Evolutionary conservation across 2,329 filamentous ascomycete species (phyloP), one percentile per base, ranked within the genome.

Genomic region (Xylariaceae sp.): DNA sequence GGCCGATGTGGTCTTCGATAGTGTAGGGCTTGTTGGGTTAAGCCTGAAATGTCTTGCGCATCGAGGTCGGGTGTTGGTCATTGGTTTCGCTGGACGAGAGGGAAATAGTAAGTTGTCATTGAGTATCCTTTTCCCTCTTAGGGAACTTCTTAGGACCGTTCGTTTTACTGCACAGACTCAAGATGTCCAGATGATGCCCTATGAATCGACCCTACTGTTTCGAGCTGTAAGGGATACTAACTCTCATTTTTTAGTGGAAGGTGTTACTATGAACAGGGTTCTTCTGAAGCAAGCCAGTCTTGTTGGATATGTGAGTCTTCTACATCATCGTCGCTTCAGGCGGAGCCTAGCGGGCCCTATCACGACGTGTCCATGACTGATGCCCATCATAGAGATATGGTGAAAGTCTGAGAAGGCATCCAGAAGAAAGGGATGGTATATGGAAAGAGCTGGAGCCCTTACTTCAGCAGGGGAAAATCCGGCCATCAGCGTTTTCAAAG

Each of bases 391-490:
- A 39, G 37, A 16, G 37, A 39, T 31, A 8, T 16, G 37, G 37
- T 3, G 37, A 39, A 19, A 39, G 26, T 19, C 19, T 18, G 16
- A 39, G 37, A 32, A n/a, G 26, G 17, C 32, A 39, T 15, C 33
- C 38, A n/a, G 11, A 36, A 17, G 38, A 36, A 16, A 30, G 16
- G 19, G 38, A 30, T 9, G n/a, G 29, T 4, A 35, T 36, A 17
- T 41, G 38, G 38, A 2, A 19, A 1, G 18, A 36, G 19, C 7
- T 41, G 11, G 19, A 37, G 41, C 17, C 39, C 41, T 42, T 34
- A 44, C 45, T 43, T 42, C 61, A 69, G 9, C 60, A 51, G 4
- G 72, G 71, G 1, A 59, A 59, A 34, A 65, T 82, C 43, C 70
- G 66, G 51, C 72, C 79, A 2, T 64, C 75, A 2, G 63, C 79